Conservation (phyloP, 2,329 filamentous ascomycete species). For the Trichoderma hamatum region DNA sequence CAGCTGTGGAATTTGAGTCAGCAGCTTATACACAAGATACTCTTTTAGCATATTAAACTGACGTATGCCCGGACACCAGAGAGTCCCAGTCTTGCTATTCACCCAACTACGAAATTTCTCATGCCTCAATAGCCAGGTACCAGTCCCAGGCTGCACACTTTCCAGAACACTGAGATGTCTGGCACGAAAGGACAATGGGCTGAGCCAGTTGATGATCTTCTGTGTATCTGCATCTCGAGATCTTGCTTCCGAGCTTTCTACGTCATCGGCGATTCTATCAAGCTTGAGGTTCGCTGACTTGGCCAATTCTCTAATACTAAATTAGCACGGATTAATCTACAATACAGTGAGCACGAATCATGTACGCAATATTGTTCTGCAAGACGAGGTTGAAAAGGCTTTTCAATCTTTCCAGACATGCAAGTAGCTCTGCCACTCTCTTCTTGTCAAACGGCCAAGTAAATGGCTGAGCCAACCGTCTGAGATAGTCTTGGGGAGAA, state of each 20-base stretch:
- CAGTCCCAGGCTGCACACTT: conserved; percentile 1
- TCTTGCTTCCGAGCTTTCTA: not conserved
- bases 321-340: not conserved
- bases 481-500: not conserved
- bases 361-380: conserved; percentile 4
- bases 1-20: not conserved
- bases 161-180: conserved; percentile 1
- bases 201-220: conserved; percentile 4
- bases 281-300: conserved; percentile 11
- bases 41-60: not conserved
- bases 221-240: not conserved
- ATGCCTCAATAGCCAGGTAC: conserved; percentile 3
- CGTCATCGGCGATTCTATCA: not conserved
- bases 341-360: not conserved
- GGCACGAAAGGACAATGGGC: not conserved
- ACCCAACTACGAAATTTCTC: not conserved
- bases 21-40: not conserved
- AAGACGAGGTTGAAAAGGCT: conserved; percentile 2
- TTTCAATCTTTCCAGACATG: not conserved
- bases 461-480: not conserved
- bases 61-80: conserved; percentile 18
- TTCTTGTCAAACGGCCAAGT: conserved; percentile 1
- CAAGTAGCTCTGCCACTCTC: not conserved
- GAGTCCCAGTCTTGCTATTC: not conserved
- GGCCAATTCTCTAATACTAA: not conserved